Conservation (phyloP, 192 early-diverging fungal species). For the Coemansia guatemalensis region DNA sequence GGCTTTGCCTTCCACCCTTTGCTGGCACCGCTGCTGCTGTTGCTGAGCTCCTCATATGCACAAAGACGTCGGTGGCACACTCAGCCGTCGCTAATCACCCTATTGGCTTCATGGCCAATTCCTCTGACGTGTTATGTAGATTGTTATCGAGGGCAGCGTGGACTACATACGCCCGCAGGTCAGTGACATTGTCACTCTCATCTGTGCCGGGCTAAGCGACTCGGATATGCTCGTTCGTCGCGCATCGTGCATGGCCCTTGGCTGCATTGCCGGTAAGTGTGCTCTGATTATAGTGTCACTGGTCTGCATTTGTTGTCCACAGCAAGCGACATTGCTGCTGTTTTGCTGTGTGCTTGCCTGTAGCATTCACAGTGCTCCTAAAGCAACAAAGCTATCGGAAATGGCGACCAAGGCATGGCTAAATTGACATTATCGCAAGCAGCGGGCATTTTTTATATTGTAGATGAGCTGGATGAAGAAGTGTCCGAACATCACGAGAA, state of each 20-base stretch:
- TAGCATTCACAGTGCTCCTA: not conserved
- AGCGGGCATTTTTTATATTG: slow-evolving; percentile 5
- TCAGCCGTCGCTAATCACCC: not conserved
- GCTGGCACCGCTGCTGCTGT: not conserved
- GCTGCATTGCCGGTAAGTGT: slow-evolving; percentile 65
- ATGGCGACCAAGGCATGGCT: not conserved
- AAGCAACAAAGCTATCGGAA: not conserved
- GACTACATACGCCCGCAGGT: slow-evolving; percentile 79
- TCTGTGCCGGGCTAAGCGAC: slow-evolving; percentile 80
- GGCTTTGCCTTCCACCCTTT: not conserved
- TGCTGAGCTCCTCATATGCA: not conserved
- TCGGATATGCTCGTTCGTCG: slow-evolving; percentile 74
- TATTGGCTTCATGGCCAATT: not conserved
- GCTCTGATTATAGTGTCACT: not conserved
- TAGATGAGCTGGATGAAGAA: slow-evolving; percentile 78
- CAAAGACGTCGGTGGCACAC: not conserved
- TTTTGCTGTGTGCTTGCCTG: not conserved
- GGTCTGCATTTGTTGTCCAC: not conserved
- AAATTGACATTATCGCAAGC: slow-evolving; percentile 2
- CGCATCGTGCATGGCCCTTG: slow-evolving; percentile 85
- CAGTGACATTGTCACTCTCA: slow-evolving; percentile 73
- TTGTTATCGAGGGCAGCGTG: slow-evolving; percentile 80
- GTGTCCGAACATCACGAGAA: slow-evolving; percentile 77
- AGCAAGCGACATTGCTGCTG: not conserved
- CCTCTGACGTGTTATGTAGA: slow-evolving; percentile 24